A percentile compares a stretch with the other conserved stretches of the same genome.
phyloP scores from a whole-genome alignment of 1,284 basidiomycete species.

The Tetrapyrgos nigripes region DNA sequence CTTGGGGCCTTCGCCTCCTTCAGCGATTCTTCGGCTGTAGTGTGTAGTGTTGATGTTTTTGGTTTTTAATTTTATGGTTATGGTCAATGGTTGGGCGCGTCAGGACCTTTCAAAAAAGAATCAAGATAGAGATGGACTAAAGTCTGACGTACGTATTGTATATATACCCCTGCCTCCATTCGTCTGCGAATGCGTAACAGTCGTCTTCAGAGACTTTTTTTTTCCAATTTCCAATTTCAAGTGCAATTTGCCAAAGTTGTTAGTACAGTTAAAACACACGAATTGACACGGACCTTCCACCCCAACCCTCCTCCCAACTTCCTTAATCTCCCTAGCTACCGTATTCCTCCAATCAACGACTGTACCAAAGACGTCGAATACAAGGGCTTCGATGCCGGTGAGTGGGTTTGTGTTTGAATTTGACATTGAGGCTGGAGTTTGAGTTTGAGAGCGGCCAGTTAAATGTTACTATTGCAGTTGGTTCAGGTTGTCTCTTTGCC shows the following conservation, averaged over 20 bases:
- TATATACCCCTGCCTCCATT: constrained; percentile 63
- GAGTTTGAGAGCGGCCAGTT: too few relatives aligned
- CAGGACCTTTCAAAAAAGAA: too few relatives aligned
- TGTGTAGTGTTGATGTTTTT: neutral
- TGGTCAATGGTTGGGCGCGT: too few relatives aligned
- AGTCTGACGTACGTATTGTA: constrained; percentile 47
- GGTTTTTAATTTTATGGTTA: too few relatives aligned
- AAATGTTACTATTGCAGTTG: too few relatives aligned
- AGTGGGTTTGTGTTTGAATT: too few relatives aligned
- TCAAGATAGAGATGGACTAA: neutral
- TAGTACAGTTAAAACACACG: too few relatives aligned
- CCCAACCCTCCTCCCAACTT: constrained; percentile 18
- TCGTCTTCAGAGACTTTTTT: constrained; percentile 33
- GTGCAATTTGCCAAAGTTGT: too few relatives aligned
- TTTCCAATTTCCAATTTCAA: too few relatives aligned
- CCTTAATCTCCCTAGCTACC: constrained; percentile 48
- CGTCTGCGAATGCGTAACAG: constrained; percentile 56
- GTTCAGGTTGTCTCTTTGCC: too few relatives aligned
- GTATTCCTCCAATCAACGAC: constrained; percentile 65
- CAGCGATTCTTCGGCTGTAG: constrained; percentile 44
- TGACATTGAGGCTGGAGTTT: too few relatives aligned
- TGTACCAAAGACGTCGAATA: constrained; percentile 73
- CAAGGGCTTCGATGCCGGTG: constrained; percentile 55
- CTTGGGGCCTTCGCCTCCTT: constrained; percentile 50
- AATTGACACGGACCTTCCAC: too few relatives aligned